Evolutionary conservation across 2,329 filamentous ascomycete species (phyloP), one percentile per base, ranked within the genome.

Genomic region (Hypocrella siamensis): DNA sequence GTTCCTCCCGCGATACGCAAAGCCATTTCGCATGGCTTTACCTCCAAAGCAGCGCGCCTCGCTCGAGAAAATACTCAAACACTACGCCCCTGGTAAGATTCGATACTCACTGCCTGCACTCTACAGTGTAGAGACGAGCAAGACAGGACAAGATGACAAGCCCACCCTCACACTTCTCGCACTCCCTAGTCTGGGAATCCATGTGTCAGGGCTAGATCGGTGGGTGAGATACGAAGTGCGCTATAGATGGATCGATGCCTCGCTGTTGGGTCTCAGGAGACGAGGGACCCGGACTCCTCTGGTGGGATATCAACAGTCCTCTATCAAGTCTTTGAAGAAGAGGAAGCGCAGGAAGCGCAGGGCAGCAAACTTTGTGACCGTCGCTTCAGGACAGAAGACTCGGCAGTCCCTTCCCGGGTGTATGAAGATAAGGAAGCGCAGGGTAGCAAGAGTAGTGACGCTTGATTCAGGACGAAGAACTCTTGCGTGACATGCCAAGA

Each of bases 31-130:
- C 14, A 57, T 58, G 26, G 53, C 53, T 0, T 53, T 73, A 3
- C 34, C 45, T 2, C 40, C 43, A 3, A 31, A 45, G 35, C 36
- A 52, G 42, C 32, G 55, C 28, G 35, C 43, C 3, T 39, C 42
- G 12, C 49, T 73, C 1, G 54, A 57, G 19, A 48, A 47, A 3
- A 34, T 63, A 7, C 56, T 75, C 14, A 62, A 60, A 36, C 46
- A 54, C 6, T 57, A 65, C 33, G 68, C 69, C 0, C 67, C 67
- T 0, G 65, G 60, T 0, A 74, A 73, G 45, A 56, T 64, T 11
- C 56, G 70, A 10, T 73, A 59, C 37, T 67, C 67, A 0, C 47
- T 75, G 3, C 70, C 70, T 0, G 70, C 61, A 2, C 45, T 75
- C 6, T 74, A 73, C 43, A 51, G 56, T 6, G 49, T 57, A 3